Base-by-base conservation (phyloP, 345 rosid genomes). In the Ricinus communis region DNA sequence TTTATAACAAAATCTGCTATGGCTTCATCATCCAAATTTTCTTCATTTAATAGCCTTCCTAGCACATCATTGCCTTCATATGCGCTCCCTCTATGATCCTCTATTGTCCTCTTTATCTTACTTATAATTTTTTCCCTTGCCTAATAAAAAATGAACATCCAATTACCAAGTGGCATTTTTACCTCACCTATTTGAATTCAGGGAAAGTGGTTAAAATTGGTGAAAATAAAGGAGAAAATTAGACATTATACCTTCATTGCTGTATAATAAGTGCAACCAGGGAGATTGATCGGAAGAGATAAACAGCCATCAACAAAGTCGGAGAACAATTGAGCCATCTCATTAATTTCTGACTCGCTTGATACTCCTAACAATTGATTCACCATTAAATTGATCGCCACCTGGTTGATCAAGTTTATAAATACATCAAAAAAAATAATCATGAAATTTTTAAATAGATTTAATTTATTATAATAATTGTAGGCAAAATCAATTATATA, bases 261-360 rank as follows among this genome's bases (percentile, higher is more conserved):
- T 19, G 81, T 86, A 69, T 84, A 85, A 76, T 88, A 90, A 45
- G 98, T 80, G 61, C 82, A 90, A 46, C 88, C 90, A 60, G 98
- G 98, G 38, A 90, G 68, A 83, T 86, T 80, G 52, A 93, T 74
- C 55, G 98, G 98, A 79, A 88, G 73, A 22, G 98, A 93, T 61
- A 93, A 89, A 72, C 98, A 90, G 8, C 98, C 98, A 69, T 93
- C 98, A 7, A 86, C 96, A 36, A 93, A 93, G 65, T 88, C 84
- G 9, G 96, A 93, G 83, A 93, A 90, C 43, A 86, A 80, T 27
- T 36, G 74, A 80, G 96, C 85, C 90, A 92, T 90, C 82, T 88
- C 86, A 66, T 90, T 77, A 24, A 92, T 84, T 77, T 90, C 95
- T 25, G 81, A 76, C 64, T 85, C 87, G 15, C 79, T 85, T 4